Evolutionary conservation across 129 eudicot species (phyloP).

Genomic region (Flaveria brownii): DNA sequence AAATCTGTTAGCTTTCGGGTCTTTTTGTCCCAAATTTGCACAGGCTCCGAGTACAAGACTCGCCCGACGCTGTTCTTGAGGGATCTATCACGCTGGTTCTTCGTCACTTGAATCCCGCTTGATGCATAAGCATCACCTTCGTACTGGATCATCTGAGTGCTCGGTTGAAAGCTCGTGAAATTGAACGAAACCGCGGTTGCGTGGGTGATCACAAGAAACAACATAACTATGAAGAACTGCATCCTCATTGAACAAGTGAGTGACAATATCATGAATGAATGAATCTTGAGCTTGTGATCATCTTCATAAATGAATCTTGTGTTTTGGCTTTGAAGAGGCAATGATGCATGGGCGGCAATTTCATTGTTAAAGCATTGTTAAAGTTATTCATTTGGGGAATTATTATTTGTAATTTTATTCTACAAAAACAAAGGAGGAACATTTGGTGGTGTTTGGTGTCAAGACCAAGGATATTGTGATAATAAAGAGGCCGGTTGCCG

Average conservation of each 20-base stretch:
- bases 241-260: slow-evolving; percentile 9
- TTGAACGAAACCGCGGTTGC: slow-evolving; percentile 38
- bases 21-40: slow-evolving; percentile 42
- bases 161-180: slow-evolving; percentile 39
- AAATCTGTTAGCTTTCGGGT: slow-evolving; percentile 36
- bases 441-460: slow-evolving; percentile 34
- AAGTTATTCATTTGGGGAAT: slow-evolving; percentile 12
- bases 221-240: slow-evolving; percentile 11
- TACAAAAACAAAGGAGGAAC: slow-evolving; percentile 26
- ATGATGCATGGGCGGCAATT: slow-evolving; percentile 28
- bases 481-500: slow-evolving; percentile 30
- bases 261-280: no score
- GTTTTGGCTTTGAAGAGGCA: background rate
- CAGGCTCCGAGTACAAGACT: slow-evolving; percentile 30
- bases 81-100: slow-evolving; percentile 33
- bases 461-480: slow-evolving; percentile 22
- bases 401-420: slow-evolving; percentile 12
- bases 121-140: slow-evolving; percentile 52
- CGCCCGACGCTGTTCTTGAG: slow-evolving; percentile 40
- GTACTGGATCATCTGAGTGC: slow-evolving; percentile 33
- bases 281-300: slow-evolving; percentile 2
- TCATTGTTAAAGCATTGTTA: slow-evolving; percentile 6
- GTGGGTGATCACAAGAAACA: slow-evolving; percentile 4
- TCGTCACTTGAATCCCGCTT: slow-evolving; percentile 43
- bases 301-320: slow-evolving; percentile 25